Base-by-base conservation (phyloP, 306 rosid species). In the Vachellia pachyceras region DNA sequence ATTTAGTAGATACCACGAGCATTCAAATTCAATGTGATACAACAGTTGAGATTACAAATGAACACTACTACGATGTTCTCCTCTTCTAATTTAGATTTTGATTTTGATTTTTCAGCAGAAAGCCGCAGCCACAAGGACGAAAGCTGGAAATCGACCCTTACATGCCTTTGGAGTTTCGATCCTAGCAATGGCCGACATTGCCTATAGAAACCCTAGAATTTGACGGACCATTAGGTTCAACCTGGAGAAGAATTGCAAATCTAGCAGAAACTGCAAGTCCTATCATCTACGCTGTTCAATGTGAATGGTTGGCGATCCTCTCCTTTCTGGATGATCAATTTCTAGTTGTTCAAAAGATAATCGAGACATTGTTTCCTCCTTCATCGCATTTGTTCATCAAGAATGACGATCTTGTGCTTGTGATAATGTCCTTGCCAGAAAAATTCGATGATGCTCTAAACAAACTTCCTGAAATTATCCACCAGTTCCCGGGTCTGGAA, bases 131-230 rank as follows among this genome's bases (percentile, higher is more conserved):
- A 6, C 5, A 72, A 84, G 57, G 87, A 87, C 71, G 87, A 83
- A 87, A 75, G 37, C 82, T 42, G 79, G 94, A 83, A 82, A 79
- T 58, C 89, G 86, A 33, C 98, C 94, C 0, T 73, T 91, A 77
- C 94, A 85, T 64, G 83, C 93, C 17, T 88, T 88, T 72, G 97
- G 89, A 54, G 87, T 80, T 75, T 84, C 97, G 3, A 54, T 87
- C 29, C 57, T 91, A 55, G 74, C 84, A 68, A 80, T 87, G 80
- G 87, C 84, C 23, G 70, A 82, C 79, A 80, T 70, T 70, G 71
- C 81, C 33, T 29, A 29, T 29, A 81, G 83, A 69, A 85, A 81
- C 86, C 58, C 92, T 88, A 77, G 41, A 73, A 65, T 73, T 88
- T 1, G 84, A 84, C 61, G 98, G 91, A 69, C 89, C 87, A 6